These are phyloP conservation scores for Picochlorum sp. DNA, from an alignment of 139 green algal species.

Conservation along the genomic window DNA sequence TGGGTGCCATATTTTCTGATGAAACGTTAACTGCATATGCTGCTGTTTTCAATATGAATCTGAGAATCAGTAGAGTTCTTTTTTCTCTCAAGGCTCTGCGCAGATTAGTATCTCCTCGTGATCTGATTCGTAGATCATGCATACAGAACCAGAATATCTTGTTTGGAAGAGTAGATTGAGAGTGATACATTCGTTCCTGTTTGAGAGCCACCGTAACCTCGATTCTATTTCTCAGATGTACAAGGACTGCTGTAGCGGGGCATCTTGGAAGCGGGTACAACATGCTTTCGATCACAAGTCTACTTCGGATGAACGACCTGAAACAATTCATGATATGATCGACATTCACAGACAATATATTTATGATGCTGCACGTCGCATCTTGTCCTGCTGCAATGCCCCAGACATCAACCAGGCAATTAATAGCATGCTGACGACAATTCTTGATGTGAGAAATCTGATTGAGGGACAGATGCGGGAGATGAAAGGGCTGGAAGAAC, in stretches of 20 bases:
- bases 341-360: neutral
- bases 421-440: neutral
- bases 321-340: neutral
- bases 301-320: neutral
- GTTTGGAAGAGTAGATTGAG: too few relatives aligned
- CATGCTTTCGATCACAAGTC: neutral
- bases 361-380: neutral
- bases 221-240: too few relatives aligned
- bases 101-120: neutral
- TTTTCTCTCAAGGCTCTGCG: neutral
- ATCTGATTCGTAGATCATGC: neutral
- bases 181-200: too few relatives aligned
- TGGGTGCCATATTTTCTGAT: slow-evolving; percentile 5
- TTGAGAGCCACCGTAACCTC: too few relatives aligned
- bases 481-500: too few relatives aligned
- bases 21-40: slow-evolving; percentile 6
- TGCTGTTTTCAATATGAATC: slow-evolving; percentile 3
- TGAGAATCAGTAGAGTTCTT: neutral
- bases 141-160: too few relatives aligned
- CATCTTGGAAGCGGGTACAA: too few relatives aligned
- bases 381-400: neutral
- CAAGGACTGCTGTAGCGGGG: too few relatives aligned
- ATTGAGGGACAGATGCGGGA: neutral
- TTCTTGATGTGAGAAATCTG: neutral
- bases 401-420: neutral